A percentile compares a stretch with the other conserved stretches of the same genome.
These are phyloP conservation scores for Penicillium malachiteum DNA, from an alignment of 495 filamentous ascomycete genomes.

Conservation along the genomic window DNA sequence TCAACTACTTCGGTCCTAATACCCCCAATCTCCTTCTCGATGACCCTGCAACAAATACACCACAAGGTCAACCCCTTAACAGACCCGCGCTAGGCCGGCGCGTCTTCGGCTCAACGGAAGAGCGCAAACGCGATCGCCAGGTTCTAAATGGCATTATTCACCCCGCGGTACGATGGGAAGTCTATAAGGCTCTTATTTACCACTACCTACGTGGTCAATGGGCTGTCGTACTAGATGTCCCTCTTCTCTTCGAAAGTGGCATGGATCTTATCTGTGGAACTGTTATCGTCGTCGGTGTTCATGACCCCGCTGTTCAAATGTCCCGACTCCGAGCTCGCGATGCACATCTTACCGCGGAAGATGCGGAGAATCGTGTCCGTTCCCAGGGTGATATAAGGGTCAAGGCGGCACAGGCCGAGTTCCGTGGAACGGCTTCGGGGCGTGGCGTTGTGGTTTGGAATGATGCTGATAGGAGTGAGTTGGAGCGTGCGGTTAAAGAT, in stretches of 20 bases:
- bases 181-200: conserved; percentile 63
- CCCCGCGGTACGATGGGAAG: conserved; percentile 75
- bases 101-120: conserved; percentile 74
- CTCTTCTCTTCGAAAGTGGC: conserved; percentile 81
- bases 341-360: conserved; percentile 65
- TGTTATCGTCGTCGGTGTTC: conserved; percentile 81
- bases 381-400: conserved; percentile 81
- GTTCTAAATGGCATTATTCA: conserved; percentile 90
- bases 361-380: conserved; percentile 76
- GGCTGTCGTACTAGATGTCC: conserved; percentile 92
- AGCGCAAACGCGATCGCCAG: conserved; percentile 62
- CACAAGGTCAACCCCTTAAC: conserved; percentile 70
- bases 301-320: conserved; percentile 76
- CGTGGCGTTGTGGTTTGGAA: conserved; percentile 83
- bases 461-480: conserved; percentile 67
- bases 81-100: conserved; percentile 78
- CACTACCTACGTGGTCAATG: conserved; percentile 71
- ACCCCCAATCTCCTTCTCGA: conserved; percentile 80
- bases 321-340: conserved; percentile 69
- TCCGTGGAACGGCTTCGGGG: conserved; percentile 51
- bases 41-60: conserved; percentile 28
- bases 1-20: conserved; percentile 70
- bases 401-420: conserved; percentile 73
- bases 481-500: conserved; percentile 60
- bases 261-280: conserved; percentile 79